These are phyloP conservation scores for Symbiotaphrina buchneri DNA, from an alignment of 495 filamentous ascomycete genomes.

Conservation along the genomic window DNA sequence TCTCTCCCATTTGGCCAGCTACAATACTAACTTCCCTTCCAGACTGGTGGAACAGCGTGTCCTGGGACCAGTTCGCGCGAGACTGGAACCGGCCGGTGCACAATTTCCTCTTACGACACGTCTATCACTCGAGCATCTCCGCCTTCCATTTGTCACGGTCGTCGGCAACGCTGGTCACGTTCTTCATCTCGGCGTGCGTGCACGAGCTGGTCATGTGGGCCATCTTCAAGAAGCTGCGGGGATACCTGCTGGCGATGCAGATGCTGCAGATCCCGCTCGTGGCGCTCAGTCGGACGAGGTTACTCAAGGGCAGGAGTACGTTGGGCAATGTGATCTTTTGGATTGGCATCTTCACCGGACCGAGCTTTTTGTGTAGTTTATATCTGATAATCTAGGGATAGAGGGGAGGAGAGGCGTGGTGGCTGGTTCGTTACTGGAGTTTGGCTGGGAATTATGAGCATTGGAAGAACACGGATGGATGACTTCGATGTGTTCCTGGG, in stretches of 20 bases:
- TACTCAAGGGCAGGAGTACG: conserved; percentile 30
- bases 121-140: conserved; percentile 53
- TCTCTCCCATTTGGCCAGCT: neutral
- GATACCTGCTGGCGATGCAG: conserved; percentile 46
- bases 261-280: conserved; percentile 51
- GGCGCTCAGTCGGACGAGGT: conserved; percentile 32
- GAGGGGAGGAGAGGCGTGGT: no score
- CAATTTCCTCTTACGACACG: conserved; percentile 48
- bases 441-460: no score
- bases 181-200: conserved; percentile 42
- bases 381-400: conserved; percentile 47
- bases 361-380: conserved; percentile 45
- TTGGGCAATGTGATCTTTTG: conserved; percentile 57
- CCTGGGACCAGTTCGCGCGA: conserved; percentile 45
- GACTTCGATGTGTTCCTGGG: no score
- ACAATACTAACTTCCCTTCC: neutral
- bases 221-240: conserved; percentile 53
- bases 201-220: conserved; percentile 62
- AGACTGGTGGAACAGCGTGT: conserved; percentile 13
- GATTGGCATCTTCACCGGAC: conserved; percentile 47
- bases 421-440: no score
- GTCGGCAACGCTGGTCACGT: conserved; percentile 52
- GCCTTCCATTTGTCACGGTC: conserved; percentile 40
- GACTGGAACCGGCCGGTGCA: conserved; percentile 60
- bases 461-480: no score